These are phyloP conservation scores for Urostyla sp. DNA, from an alignment of 73 alveolate species.

Conservation along the genomic window DNA sequence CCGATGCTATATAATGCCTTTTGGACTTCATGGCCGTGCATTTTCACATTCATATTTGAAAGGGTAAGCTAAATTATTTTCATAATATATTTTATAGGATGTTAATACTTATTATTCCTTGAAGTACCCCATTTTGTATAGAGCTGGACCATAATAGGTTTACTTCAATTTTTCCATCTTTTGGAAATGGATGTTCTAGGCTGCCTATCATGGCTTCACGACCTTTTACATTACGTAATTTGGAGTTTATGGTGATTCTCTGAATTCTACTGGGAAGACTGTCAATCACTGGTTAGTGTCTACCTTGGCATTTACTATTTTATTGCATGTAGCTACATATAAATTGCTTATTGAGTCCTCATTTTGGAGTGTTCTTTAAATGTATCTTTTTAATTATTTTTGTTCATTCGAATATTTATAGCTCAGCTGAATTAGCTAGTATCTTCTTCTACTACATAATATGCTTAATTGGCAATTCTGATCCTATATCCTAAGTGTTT, in stretches of 20 bases:
- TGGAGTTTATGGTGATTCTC: constrained; percentile 64
- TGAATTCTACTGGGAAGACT: constrained; percentile 75
- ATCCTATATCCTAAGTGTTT: constrained; percentile 54
- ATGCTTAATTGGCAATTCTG: constrained; percentile 58
- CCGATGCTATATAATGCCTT: constrained; percentile 91
- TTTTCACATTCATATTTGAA: constrained; percentile 83
- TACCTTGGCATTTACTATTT: constrained; percentile 79
- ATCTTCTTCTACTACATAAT: constrained; percentile 61
- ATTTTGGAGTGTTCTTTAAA: constrained; percentile 78
- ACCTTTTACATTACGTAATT: constrained; percentile 69
- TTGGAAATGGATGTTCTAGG: constrained; percentile 83
- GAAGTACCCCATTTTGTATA: constrained; percentile 78
- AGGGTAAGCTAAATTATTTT: too few species aligned
- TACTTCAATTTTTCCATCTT: constrained; percentile 80
- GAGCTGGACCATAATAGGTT: constrained; percentile 85
- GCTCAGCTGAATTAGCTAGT: constrained; percentile 52
- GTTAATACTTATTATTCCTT: constrained; percentile 66
- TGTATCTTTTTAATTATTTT: constrained; percentile 63
- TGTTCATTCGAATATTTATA: constrained; percentile 54
- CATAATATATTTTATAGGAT: too few species aligned
- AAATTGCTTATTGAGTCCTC: constrained; percentile 76
- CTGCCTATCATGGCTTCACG: constrained; percentile 80
- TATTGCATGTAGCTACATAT: constrained; percentile 83
- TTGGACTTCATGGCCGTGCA: constrained; percentile 93
- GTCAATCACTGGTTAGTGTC: constrained; percentile 78